These are phyloP conservation scores for Fusarium sp. DNA, from an alignment of 2,329 filamentous ascomycete species.

Conservation along the genomic window DNA sequence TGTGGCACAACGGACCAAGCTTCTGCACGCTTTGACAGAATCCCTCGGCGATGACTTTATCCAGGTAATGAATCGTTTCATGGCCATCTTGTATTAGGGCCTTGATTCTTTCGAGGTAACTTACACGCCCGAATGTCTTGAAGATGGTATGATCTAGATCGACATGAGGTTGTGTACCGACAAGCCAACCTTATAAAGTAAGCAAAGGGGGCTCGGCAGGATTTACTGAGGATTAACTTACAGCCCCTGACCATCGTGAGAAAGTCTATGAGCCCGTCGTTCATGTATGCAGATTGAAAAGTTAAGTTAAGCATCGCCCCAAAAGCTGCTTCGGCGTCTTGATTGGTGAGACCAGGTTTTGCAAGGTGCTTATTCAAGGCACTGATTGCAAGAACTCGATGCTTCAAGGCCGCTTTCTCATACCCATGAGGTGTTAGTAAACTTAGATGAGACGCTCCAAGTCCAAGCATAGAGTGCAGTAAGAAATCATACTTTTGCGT, in stretches of 20 bases:
- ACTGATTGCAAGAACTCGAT: conserved; percentile 51
- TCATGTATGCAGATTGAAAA: conserved; percentile 53
- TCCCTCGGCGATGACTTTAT: conserved; percentile 33
- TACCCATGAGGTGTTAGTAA: conserved; percentile 40
- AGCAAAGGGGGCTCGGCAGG: not conserved
- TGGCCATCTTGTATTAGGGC: conserved; percentile 30
- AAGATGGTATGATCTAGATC: conserved; percentile 39
- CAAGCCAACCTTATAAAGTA: conserved; percentile 37
- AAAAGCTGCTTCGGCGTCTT: conserved; percentile 51
- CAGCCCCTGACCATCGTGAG: conserved; percentile 52
- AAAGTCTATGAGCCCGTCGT: conserved; percentile 53
- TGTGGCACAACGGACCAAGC: conserved; percentile 46
- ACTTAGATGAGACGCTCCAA: conserved; percentile 52
- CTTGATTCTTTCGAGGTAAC: conserved; percentile 43
- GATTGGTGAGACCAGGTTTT: conserved; percentile 38
- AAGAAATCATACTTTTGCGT: conserved; percentile 50
- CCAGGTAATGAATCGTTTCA: conserved; percentile 17
- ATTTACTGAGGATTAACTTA: conserved; percentile 24
- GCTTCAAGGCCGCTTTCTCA: conserved; percentile 45
- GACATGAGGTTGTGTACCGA: conserved; percentile 34
- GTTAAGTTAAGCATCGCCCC: conserved; percentile 50
- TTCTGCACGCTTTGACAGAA: conserved; percentile 44
- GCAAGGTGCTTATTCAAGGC: conserved; percentile 49
- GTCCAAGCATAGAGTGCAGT: conserved; percentile 54
- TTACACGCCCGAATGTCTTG: conserved; percentile 39